Base-by-base conservation (phyloP, 2,329 filamentous ascomycete species). In the Pseudogymnoascus pannorum region DNA sequence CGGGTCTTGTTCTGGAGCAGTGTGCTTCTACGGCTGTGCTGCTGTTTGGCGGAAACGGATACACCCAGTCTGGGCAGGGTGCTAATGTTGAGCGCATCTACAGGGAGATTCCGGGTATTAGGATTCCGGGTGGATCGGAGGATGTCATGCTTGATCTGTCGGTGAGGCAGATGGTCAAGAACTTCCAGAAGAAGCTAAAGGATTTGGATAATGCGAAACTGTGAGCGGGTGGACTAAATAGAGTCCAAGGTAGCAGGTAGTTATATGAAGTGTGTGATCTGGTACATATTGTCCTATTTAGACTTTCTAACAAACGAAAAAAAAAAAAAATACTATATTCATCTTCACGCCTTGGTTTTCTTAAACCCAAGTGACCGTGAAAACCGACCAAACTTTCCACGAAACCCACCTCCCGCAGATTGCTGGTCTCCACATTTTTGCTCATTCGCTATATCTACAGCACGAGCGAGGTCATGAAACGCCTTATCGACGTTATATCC, bases 1-100 rank as follows among this genome's bases (percentile, higher is more conserved):
- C 83, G 0, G 89, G 85, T 1, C 87, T 88, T 65, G 87, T 91
- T 8, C 67, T 91, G 48, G 86, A 88, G 65, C 86, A 89, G 70
- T 89, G 87, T 70, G 86, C 87, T 4, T 81, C 86, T 66, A 84
- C 81, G 60, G 87, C 88, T 1, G 81, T 89, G 57, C 72, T 91
- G 61, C 72, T 92, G 24, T 91, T 91, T 71, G 88, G 88, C 2
- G 88, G 89, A 1, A 89, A 87, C 69, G 88, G 88, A 0, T 89
- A 84, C 66, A 90, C 88, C 0, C 81, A 80, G 64, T 81, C 79
- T 14, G 88, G 89, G 0, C 84, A 87, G 72, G 89, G 89, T 16
- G 87, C 89, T 72, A 75, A 89, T 65, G 80, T 84, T 33, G 87
- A 91, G 72, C 82, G 86, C 82, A 84, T 87, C 40, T 84, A 82